Evolutionary conservation across 108 stramenopile species (phyloP).

Genomic region (Skeletonema costatum): DNA sequence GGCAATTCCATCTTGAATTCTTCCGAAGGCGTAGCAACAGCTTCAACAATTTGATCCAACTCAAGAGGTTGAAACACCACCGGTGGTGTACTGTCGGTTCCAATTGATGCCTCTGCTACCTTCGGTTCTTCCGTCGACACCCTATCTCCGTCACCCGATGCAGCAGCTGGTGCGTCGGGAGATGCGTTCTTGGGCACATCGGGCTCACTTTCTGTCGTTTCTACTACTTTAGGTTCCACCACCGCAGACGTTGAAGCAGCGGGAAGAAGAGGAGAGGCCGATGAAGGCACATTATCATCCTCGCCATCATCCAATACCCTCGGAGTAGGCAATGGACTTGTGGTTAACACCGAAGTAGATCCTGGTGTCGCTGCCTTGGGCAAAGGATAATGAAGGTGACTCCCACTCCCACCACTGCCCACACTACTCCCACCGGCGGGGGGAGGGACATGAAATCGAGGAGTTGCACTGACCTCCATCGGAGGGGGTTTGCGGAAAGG

Average conservation of each 20-base stretch:
- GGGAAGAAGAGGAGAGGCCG: background rate
- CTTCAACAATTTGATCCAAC: background rate
- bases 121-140: background rate
- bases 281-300: background rate
- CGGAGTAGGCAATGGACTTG: background rate
- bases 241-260: background rate
- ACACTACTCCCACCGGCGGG: background rate
- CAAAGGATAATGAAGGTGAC: background rate
- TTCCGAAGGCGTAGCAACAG: background rate
- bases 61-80: background rate
- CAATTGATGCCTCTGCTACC: background rate
- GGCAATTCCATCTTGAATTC: background rate
- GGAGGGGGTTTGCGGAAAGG: conserved; percentile 19
- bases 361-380: background rate
- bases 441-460: conserved; percentile 10
- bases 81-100: background rate
- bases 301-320: background rate
- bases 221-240: background rate
- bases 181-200: background rate
- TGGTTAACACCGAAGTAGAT: background rate
- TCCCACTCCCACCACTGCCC: background rate
- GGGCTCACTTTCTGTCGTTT: background rate
- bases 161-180: background rate
- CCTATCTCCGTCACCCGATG: background rate
- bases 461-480: conserved; percentile 7